Percentiles rank a stretch among this genome's conserved stretches.
Evolutionary conservation across 1,284 basidiomycete genomes (phyloP).

Genomic region (Ustilago bromivora): DNA sequence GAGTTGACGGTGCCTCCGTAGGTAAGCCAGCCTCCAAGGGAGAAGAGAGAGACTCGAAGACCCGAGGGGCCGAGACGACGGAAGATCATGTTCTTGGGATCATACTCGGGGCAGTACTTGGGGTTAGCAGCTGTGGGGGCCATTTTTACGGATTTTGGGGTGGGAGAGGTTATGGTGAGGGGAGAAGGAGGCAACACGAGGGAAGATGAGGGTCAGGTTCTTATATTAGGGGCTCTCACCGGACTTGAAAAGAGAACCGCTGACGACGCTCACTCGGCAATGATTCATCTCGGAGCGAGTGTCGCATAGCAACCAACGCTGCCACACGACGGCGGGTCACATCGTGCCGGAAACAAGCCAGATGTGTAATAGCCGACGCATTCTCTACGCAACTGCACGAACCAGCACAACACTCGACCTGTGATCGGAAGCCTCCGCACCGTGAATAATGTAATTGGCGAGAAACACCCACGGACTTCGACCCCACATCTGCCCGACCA

Average conservation of each 20-base stretch:
- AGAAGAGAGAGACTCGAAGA: conserved; percentile 58
- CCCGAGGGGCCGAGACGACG: conserved; percentile 56
- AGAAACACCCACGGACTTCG: not conserved
- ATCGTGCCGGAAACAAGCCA: not conserved
- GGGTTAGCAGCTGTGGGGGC: conserved; percentile 54
- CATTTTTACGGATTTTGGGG: conserved; percentile 21
- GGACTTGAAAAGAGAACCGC: not conserved
- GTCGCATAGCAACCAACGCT: not conserved
- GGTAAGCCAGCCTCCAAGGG: conserved; percentile 58
- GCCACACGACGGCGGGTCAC: not conserved
- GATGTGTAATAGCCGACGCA: conserved; percentile 13
- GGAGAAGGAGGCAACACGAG: not conserved
- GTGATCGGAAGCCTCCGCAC: conserved; percentile 23
- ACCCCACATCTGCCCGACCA: not conserved
- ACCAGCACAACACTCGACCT: conserved; percentile 1
- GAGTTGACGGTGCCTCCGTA: conserved; percentile 54
- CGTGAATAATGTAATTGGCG: not conserved
- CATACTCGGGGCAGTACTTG: conserved; percentile 54
- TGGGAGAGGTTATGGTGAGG: not conserved
- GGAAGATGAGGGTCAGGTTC: not conserved
- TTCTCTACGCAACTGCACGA: conserved; percentile 12
- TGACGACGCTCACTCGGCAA: conserved; percentile 2
- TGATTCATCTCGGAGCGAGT: conserved; percentile 20
- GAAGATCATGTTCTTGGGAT: conserved; percentile 64
- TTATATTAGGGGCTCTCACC: not conserved